phyloP scores from a whole-genome alignment of 108 stramenopile species.

The Fragilariopsis cylindrus region DNA sequence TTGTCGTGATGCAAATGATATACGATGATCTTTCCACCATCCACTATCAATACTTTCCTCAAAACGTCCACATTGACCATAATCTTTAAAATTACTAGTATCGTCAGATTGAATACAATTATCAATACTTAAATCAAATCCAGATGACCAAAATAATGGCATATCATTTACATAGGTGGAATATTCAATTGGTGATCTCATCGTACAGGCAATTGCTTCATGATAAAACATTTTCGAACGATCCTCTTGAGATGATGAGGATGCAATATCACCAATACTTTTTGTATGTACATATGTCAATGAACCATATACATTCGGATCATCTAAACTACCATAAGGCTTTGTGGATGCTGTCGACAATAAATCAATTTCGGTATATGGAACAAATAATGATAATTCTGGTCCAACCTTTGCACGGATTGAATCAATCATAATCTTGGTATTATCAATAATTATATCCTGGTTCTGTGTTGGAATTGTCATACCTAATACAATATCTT shows the following conservation, averaged over 20 bases:
- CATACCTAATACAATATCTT: slow-evolving; percentile 40
- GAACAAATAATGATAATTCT: slow-evolving; percentile 43
- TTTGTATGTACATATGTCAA: slow-evolving; percentile 43
- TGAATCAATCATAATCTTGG: background rate
- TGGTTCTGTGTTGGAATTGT: slow-evolving; percentile 38
- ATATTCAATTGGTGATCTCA: slow-evolving; percentile 73
- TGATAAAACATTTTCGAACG: slow-evolving; percentile 79
- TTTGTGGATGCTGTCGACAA: background rate
- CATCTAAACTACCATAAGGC: slow-evolving; percentile 16
- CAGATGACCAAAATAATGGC: slow-evolving; percentile 53
- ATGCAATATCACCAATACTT: slow-evolving; percentile 67
- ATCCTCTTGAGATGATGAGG: slow-evolving; percentile 53
- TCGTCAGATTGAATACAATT: slow-evolving; percentile 46
- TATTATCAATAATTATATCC: slow-evolving; percentile 5
- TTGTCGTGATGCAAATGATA: slow-evolving; percentile 62
- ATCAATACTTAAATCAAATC: slow-evolving; percentile 71
- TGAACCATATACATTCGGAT: slow-evolving; percentile 46
- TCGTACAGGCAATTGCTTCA: slow-evolving; percentile 58
- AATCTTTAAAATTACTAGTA: slow-evolving; percentile 47
- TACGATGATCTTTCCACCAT: slow-evolving; percentile 77
- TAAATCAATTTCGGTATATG: slow-evolving; percentile 49
- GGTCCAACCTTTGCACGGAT: slow-evolving; percentile 22
- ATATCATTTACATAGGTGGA: slow-evolving; percentile 46
- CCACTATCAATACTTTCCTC: slow-evolving; percentile 60
- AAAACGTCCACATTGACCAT: slow-evolving; percentile 80